These are phyloP conservation scores for Hemileia vastatrix DNA, from an alignment of 1,284 basidiomycete genomes.

Conservation along the genomic window DNA sequence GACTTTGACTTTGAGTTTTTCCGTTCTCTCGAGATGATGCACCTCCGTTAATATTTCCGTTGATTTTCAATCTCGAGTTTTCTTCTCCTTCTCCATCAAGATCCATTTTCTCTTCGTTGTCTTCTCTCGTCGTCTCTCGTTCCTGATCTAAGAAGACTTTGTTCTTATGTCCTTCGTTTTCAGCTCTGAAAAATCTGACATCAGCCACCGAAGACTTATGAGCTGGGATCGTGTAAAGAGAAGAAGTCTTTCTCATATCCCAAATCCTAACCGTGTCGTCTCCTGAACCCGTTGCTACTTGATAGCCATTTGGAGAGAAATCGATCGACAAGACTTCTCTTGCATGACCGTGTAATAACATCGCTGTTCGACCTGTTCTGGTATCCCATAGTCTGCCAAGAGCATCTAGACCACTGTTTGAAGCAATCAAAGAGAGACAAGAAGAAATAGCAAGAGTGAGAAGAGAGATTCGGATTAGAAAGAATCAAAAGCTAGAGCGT, in stretches of 20 bases:
- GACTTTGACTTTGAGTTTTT: slow-evolving; percentile 22
- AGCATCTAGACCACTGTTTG: slow-evolving; percentile 40
- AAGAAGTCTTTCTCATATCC: slow-evolving; percentile 86
- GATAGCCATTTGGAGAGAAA: slow-evolving; percentile 96
- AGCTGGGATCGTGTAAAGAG: slow-evolving; percentile 92
- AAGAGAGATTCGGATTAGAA: background rate
- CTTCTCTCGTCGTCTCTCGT: slow-evolving; percentile 22
- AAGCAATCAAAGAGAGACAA: background rate
- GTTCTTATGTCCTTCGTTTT: slow-evolving; percentile 37
- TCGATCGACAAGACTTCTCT: slow-evolving; percentile 74
- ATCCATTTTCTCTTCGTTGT: slow-evolving; percentile 1
- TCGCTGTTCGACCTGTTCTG: slow-evolving; percentile 38
- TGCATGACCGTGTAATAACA: slow-evolving; percentile 43
- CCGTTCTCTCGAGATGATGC: slow-evolving; percentile 8
- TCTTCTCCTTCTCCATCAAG: slow-evolving; percentile 38
- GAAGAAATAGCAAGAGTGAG: background rate
- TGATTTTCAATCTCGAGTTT: slow-evolving; percentile 25
- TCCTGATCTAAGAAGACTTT: slow-evolving; percentile 42
- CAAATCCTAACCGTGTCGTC: slow-evolving; percentile 98
- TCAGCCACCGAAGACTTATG: slow-evolving; percentile 92
- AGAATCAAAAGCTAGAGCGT: background rate
- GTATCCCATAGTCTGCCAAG: slow-evolving; percentile 43
- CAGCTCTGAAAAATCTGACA: slow-evolving; percentile 72
- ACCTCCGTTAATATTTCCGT: slow-evolving; percentile 34
- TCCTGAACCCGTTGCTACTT: slow-evolving; percentile 89